Evolutionary conservation across 1,139 yeast genomes (phyloP).

Genomic region (Pichia sorboxylosa): DNA sequence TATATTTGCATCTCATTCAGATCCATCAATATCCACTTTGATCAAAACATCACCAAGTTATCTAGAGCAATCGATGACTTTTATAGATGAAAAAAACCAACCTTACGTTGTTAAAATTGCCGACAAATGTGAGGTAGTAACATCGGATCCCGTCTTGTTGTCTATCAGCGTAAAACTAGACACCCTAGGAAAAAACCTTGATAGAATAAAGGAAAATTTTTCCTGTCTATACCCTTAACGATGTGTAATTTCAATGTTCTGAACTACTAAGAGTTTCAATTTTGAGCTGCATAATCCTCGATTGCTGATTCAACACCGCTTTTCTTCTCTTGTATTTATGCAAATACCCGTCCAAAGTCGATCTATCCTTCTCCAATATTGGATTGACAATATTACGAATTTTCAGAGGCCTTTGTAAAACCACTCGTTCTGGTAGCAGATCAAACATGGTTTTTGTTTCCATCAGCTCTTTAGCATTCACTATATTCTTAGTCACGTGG

Average conservation of each 20-base stretch:
- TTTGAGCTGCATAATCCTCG: slow-evolving; percentile 11
- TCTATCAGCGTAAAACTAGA: slow-evolving; percentile 23
- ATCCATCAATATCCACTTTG: slow-evolving; percentile 21
- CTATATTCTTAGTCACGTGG: slow-evolving; percentile 4
- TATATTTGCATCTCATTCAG: slow-evolving; percentile 15
- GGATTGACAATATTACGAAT: slow-evolving; percentile 16
- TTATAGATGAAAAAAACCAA: slow-evolving; percentile 17
- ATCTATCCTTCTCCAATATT: slow-evolving; percentile 13
- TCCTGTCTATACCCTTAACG: slow-evolving; percentile 1
- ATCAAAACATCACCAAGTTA: slow-evolving; percentile 19
- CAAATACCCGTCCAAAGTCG: slow-evolving; percentile 10
- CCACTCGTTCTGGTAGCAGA: slow-evolving; percentile 18
- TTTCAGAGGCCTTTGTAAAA: slow-evolving; percentile 12
- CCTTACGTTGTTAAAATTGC: slow-evolving; percentile 21
- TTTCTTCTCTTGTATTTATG: slow-evolving; percentile 12
- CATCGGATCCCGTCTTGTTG: slow-evolving; percentile 24
- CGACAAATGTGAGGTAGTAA: slow-evolving; percentile 22
- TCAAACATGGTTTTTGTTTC: slow-evolving; percentile 17
- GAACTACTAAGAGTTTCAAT: slow-evolving; percentile 11
- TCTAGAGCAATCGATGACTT: slow-evolving; percentile 22
- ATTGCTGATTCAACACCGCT: slow-evolving; percentile 11
- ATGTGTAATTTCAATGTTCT: background rate
- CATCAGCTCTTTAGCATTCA: slow-evolving; percentile 1
- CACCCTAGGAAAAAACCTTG: slow-evolving; percentile 21
- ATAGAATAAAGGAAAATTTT: slow-evolving; percentile 17